Evolutionary conservation across 2,329 filamentous ascomycete genomes (phyloP), one percentile per base, ranked within the genome.

Genomic region (Colletotrichum abscissum): DNA sequence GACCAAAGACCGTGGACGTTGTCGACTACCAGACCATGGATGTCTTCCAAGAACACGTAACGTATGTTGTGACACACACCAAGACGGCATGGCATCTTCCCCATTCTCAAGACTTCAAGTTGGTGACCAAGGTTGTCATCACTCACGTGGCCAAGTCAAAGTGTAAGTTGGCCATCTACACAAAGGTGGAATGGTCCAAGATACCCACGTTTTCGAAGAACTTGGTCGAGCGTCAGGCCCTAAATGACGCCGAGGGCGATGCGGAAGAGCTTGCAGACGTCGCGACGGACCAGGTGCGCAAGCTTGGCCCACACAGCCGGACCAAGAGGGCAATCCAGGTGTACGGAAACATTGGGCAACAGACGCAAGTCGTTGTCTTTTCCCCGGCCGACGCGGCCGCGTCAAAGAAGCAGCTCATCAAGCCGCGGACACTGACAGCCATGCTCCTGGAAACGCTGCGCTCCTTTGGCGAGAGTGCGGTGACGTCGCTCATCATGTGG

Each of bases 61-160:
- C 89, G 58, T 93, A 93, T 77, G 90, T 92, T 42, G 89, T 92
- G 57, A 89, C 88, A 11, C 88, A 92, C 76, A 85, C 85, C 79
- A 91, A 89, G 80, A 91, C 88, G 22, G 88, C 90, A 8, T 97
- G 95, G 94, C 95, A 98, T 84, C 87, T 98, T 49, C 97, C 97
- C 14, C 92, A 95, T 80, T 91, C 92, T 66, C 88, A 91, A 62
- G 89, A 91, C 64, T 97, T 98, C 83, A 92, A 92, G 77, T 86
- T 98, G 26, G 90, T 97, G 70, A 96, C 91, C 76, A 98, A 98
- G 83, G 92, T 98, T 75, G 95, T 98, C 75, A 97, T 99, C 75
- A 98, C 97, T 2, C 95, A 98, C 79, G 89, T 96, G 73, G 92
- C 95, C 65, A 98, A 98, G 84, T 95, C 94, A 14, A 95, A 93